Conservation (phyloP, 2,329 filamentous ascomycete genomes). For the Epichloe bromicola region DNA sequence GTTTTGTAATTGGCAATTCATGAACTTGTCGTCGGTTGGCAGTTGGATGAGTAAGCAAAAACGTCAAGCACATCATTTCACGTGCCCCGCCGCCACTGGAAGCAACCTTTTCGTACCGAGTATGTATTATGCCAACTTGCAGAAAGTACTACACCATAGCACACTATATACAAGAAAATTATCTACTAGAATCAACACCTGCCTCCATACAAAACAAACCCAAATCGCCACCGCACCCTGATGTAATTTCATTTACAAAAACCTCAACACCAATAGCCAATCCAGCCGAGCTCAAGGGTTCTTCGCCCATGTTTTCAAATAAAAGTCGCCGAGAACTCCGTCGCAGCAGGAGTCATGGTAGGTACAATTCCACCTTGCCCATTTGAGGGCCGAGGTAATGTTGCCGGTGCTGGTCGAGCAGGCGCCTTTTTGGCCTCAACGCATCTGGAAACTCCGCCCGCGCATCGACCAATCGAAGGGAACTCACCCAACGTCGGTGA, state of each 20-base stretch:
- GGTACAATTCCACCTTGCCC: background rate
- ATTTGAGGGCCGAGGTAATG: conserved; percentile 13
- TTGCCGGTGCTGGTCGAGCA: conserved; percentile 18
- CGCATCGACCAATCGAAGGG: conserved; percentile 5
- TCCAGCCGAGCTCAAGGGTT: no score
- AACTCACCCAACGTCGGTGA: background rate
- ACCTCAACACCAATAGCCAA: no score
- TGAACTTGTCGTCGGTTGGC: conserved; percentile 1
- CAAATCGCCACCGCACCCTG: no score
- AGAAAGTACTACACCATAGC: no score
- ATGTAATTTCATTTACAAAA: no score
- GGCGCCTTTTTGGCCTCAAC: conserved; percentile 21
- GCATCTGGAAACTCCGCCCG: conserved; percentile 8
- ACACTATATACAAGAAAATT: background rate
- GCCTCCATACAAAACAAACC: background rate
- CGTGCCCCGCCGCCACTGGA: conserved; percentile 6
- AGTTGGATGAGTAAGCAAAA: conserved; percentile 7
- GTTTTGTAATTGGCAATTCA: background rate
- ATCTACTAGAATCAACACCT: background rate
- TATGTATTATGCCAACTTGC: no score
- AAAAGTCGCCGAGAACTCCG: background rate
- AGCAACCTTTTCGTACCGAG: no score
- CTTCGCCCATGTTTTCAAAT: background rate
- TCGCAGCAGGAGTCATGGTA: background rate
- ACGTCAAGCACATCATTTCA: conserved; percentile 13